Evolutionary conservation across 108 stramenopile genomes (phyloP).

Genomic region (Nitzschia sp.): DNA sequence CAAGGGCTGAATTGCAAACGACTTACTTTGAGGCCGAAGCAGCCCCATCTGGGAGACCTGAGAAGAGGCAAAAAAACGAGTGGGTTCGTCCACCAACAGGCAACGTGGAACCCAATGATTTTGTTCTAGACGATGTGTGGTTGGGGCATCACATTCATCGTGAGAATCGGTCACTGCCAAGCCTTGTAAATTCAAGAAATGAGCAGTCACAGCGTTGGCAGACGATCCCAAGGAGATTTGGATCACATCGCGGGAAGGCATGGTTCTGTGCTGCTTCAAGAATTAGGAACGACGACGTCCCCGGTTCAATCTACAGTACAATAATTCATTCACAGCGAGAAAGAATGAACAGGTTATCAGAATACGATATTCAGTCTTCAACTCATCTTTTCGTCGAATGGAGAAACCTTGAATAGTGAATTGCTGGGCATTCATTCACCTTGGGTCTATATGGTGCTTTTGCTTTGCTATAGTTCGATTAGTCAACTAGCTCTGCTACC

Average conservation of each 20-base stretch:
- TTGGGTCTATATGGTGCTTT: too few relatives aligned
- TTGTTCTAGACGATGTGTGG: slow-evolving; percentile 50
- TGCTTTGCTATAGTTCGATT: too few relatives aligned
- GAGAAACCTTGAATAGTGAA: too few relatives aligned
- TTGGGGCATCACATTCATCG: slow-evolving; percentile 53
- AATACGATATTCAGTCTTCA: too few relatives aligned
- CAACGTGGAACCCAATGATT: slow-evolving; percentile 57
- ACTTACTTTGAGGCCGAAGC: background rate
- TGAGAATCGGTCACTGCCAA: slow-evolving; percentile 53
- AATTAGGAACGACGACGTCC: too few relatives aligned
- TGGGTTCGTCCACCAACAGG: slow-evolving; percentile 63
- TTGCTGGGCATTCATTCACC: too few relatives aligned
- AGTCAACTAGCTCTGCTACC: too few relatives aligned
- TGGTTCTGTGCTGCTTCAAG: too few relatives aligned
- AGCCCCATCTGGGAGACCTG: background rate
- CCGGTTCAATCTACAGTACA: too few relatives aligned
- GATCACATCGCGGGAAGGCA: slow-evolving; percentile 50
- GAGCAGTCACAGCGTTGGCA: slow-evolving; percentile 66
- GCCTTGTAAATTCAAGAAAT: slow-evolving; percentile 74
- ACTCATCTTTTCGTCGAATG: too few relatives aligned
- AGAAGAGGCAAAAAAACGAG: background rate
- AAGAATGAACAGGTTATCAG: too few relatives aligned
- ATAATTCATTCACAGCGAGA: too few relatives aligned
- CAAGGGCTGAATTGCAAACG: slow-evolving; percentile 8
- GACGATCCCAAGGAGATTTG: slow-evolving; percentile 66